These are phyloP conservation scores for Stromatinia cepivora DNA, from an alignment of 2,329 filamentous ascomycete genomes.

Conservation along the genomic window DNA sequence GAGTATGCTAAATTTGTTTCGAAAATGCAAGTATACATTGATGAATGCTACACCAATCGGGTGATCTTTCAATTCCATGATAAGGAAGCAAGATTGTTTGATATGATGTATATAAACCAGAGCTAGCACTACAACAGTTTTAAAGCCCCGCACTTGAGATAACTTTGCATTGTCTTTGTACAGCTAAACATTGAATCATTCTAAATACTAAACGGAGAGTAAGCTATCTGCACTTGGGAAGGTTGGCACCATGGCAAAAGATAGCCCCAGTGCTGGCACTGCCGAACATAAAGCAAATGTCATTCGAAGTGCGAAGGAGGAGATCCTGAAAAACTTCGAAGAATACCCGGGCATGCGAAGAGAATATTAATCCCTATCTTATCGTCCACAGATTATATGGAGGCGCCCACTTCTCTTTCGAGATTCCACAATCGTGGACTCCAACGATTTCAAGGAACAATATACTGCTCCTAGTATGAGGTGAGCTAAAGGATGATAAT, in stretches of 20 bases:
- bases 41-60: no score
- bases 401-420: not conserved
- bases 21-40: no score
- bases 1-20: no score
- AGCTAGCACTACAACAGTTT: not conserved
- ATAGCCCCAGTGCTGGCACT: not conserved
- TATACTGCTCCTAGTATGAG: not conserved
- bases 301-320: not conserved
- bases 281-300: fast-evolving
- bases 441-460: fast-evolving
- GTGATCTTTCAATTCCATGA: not conserved
- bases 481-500: fast-evolving
- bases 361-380: not conserved
- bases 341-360: not conserved
- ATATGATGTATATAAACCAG: not conserved
- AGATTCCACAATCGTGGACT: fast-evolving
- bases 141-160: not conserved
- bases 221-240: not conserved
- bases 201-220: not conserved
- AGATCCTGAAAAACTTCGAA: not conserved
- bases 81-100: not conserved
- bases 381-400: fast-evolving
- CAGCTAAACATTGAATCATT: not conserved
- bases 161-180: not conserved
- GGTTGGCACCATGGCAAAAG: not conserved